Evolutionary conservation across 2,329 filamentous ascomycete genomes (phyloP).

Genomic region (Stagonosporopsis rhizophila): DNA sequence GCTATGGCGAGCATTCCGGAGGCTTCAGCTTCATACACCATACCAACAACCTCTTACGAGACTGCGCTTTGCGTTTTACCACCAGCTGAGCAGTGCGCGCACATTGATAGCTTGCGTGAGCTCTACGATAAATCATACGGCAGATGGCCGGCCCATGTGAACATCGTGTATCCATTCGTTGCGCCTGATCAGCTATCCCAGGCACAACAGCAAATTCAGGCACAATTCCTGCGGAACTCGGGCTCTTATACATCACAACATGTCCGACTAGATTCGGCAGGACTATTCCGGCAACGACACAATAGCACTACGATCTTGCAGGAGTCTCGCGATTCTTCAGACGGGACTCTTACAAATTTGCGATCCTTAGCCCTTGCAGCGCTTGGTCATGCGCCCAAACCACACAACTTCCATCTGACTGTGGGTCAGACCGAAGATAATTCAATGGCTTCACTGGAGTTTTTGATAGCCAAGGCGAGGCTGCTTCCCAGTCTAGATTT

Average conservation of each 20-base stretch:
- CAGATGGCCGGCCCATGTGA: constrained; percentile 72
- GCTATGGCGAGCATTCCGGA: constrained; percentile 29
- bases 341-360: constrained; percentile 24
- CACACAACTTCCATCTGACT: constrained; percentile 62
- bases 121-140: constrained; percentile 68
- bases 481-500: constrained; percentile 60
- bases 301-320: constrained; percentile 54
- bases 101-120: constrained; percentile 63
- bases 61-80: constrained; percentile 69
- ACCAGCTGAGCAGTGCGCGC: constrained; percentile 56
- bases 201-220: constrained; percentile 53
- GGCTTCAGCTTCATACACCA: constrained; percentile 5
- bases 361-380: constrained; percentile 31
- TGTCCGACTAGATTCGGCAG: constrained; percentile 51
- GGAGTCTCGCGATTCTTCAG: constrained; percentile 13
- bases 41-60: constrained; percentile 56
- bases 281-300: constrained; percentile 58
- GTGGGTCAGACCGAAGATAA: constrained; percentile 64
- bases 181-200: constrained; percentile 54
- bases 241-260: neutral
- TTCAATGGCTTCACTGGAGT: constrained; percentile 56
- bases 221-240: constrained; percentile 36
- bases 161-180: constrained; percentile 72
- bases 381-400: constrained; percentile 28
- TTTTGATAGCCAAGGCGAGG: constrained; percentile 61